Conservation (phyloP, 2,329 filamentous ascomycete species). For the Botrytis byssoidea region DNA sequence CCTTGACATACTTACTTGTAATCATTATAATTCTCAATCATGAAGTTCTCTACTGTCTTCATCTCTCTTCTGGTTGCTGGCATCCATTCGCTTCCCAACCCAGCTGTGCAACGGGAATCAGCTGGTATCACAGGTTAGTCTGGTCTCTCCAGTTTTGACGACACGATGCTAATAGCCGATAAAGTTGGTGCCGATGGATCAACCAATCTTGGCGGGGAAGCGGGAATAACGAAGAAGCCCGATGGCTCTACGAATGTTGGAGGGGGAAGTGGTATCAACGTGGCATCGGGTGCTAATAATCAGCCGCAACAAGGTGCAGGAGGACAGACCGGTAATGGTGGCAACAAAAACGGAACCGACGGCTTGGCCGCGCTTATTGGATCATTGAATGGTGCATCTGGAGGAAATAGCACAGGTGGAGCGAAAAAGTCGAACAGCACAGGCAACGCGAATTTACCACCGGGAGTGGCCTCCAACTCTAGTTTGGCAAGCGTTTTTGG, state of each 20-base stretch:
- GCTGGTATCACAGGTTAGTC: conserved; percentile 17
- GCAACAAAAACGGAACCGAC: conserved; percentile 7
- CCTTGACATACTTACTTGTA: background rate
- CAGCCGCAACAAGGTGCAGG: background rate
- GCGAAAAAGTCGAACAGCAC: conserved; percentile 13
- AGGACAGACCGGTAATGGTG: background rate
- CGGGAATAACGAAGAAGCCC: conserved; percentile 14
- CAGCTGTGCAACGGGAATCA: conserved; percentile 2
- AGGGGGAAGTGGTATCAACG: conserved; percentile 12
- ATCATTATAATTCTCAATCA: background rate
- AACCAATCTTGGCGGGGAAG: background rate
- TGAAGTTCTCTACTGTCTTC: conserved; percentile 17
- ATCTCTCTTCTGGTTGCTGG: conserved; percentile 11
- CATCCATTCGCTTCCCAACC: conserved; percentile 16
- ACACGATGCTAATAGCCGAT: background rate
- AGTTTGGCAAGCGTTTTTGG: conserved; percentile 17
- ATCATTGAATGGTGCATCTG: conserved; percentile 5
- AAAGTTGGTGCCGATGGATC: conserved; percentile 9
- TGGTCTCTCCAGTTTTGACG: too few species aligned
- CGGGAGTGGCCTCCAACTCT: conserved; percentile 7
- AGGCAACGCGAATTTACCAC: conserved; percentile 9
- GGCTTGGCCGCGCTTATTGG: conserved; percentile 5
- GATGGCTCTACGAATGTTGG: conserved; percentile 10
- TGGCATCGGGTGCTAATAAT: background rate
- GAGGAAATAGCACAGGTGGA: conserved; percentile 7